These are phyloP conservation scores for Talaromyces wortmannii DNA, from an alignment of 495 filamentous ascomycete genomes.

Conservation along the genomic window DNA sequence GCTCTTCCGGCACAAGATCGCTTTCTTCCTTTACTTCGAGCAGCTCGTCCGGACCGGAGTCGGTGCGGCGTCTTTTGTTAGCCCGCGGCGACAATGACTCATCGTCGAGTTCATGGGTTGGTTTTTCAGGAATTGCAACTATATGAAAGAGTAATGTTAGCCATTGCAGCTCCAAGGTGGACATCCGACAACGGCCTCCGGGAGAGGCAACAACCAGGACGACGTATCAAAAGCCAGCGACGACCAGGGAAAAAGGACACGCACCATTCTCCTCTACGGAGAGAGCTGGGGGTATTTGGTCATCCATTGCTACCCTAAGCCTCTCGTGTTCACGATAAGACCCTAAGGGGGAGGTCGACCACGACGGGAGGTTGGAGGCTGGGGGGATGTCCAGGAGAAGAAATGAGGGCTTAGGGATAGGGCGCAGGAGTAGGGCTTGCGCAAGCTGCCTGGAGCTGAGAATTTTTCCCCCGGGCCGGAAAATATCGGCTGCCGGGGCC, in stretches of 20 bases:
- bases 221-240: no score
- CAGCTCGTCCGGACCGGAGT: slow-evolving; percentile 20
- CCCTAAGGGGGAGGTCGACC: slow-evolving; percentile 19
- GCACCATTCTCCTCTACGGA: slow-evolving; percentile 29
- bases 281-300: slow-evolving; percentile 18
- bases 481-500: background rate
- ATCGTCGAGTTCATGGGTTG: slow-evolving; percentile 24
- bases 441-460: background rate
- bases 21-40: slow-evolving; percentile 11
- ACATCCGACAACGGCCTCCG: no score
- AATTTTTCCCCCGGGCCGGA: slow-evolving; percentile 1
- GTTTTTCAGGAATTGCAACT: slow-evolving; percentile 17
- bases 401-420: slow-evolving; percentile 50
- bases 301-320: slow-evolving; percentile 22
- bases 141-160: background rate
- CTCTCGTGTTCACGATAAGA: slow-evolving; percentile 30
- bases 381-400: slow-evolving; percentile 35
- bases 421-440: slow-evolving; percentile 35
- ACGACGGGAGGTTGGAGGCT: slow-evolving; percentile 10
- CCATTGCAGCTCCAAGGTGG: no score
- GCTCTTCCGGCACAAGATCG: slow-evolving; percentile 23
- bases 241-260: slow-evolving; percentile 7
- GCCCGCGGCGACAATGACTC: slow-evolving; percentile 28
- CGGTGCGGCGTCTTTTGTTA: slow-evolving; percentile 37
- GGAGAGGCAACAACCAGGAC: no score